Percentiles rank a stretch among this genome's conserved stretches.
Conservation (phyloP, 768 basidiomycete genomes). For the Lactarius tabidus region DNA sequence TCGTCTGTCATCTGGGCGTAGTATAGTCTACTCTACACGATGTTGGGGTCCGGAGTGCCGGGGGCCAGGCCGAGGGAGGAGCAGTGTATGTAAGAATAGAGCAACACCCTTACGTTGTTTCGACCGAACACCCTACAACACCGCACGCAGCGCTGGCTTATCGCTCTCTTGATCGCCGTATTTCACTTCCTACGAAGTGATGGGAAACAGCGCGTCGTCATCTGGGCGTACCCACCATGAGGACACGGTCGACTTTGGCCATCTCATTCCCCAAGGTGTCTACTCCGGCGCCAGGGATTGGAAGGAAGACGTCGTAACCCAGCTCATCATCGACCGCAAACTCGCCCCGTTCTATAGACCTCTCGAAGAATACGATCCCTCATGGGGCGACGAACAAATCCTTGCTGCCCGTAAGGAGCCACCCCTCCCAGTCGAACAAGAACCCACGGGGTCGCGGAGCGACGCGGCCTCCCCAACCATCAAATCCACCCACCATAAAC, state of each 20-base stretch:
- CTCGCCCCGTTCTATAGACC: conserved; percentile 97
- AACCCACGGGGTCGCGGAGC: conserved; percentile 40
- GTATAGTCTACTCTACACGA: background rate
- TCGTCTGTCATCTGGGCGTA: no score
- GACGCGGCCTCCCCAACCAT: conserved; percentile 37
- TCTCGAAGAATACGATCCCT: conserved; percentile 85
- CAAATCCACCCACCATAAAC: conserved; percentile 47
- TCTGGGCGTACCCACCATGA: conserved; percentile 72
- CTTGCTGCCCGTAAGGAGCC: conserved; percentile 73
- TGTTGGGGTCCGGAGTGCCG: background rate
- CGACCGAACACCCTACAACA: background rate
- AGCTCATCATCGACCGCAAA: conserved; percentile 81
- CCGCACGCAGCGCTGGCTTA: background rate
- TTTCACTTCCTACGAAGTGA: conserved; percentile 32
- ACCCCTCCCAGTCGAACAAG: conserved; percentile 42
- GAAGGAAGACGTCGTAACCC: conserved; percentile 82
- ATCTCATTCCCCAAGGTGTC: conserved; percentile 77
- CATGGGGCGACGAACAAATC: conserved; percentile 87
- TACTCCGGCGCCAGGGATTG: conserved; percentile 85
- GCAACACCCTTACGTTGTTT: background rate
- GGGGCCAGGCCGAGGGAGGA: background rate
- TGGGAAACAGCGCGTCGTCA: conserved; percentile 83
- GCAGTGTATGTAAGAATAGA: background rate
- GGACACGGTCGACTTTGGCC: conserved; percentile 80
- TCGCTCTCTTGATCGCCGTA: background rate